Evolutionary conservation across 345 rosid genomes (phyloP), one percentile per base, ranked within the genome.

Genomic region (Gossypium turneri): DNA sequence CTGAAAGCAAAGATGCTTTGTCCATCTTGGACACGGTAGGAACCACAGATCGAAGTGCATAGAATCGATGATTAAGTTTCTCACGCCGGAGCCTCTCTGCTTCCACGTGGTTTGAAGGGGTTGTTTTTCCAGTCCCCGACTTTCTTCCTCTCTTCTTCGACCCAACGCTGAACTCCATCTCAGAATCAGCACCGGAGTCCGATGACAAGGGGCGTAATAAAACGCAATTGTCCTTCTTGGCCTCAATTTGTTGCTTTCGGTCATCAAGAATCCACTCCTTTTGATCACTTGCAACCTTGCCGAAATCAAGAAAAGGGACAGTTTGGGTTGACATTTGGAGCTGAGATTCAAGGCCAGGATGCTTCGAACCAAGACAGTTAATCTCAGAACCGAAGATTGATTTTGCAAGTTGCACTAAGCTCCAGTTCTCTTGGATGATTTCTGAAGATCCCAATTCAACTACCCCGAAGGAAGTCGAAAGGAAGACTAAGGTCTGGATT

Each of bases 1-100:
- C 97, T 0, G 89, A 84, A 3, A 94, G 84, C 22, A 94, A 74
- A 3, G 98, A 91, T 0, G 95, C 98, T 80, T 88, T 94, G 79
- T 94, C 98, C 98, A 94, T 91, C 76, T 90, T 94, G 1, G 97
- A 91, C 24, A 94, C 92, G 59, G 89, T 91, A 8, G 98, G 97
- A 57, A 94, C 98, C 17, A 89, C 97, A 0, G 98, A 89, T 27
- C 98, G 83, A 12, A 94, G 86, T 0, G 94, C 88, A 34, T 88
- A 90, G 79, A 91, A 94, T 7, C 97, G 83, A 62, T 84, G 86
- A 74, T 94, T 91, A 3, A 94, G 92, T 74, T 86, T 87, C 84
- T 91, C 94, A 52, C 98, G 86, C 60, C 98, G 81, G 77, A 86
- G 91, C 74, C 94, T 86, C 84, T 93, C 98, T 0, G 95, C 90